A percentile compares a stretch with the other conserved stretches of the same genome.
Conservation (phyloP, 257 asterid genomes). For the Forsythia suspensa region DNA sequence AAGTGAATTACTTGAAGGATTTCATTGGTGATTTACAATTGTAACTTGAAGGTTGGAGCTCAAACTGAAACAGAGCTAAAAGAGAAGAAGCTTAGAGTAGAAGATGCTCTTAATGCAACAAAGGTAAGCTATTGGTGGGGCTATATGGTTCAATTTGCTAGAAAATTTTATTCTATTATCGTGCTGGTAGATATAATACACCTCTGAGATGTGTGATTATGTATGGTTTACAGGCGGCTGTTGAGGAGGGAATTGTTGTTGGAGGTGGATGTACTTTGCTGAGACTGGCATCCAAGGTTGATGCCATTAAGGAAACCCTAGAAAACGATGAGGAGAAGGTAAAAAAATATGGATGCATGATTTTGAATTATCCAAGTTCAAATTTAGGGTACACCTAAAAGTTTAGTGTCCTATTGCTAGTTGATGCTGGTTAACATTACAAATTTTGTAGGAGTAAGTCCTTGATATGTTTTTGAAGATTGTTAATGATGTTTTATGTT, state of each 20-base stretch:
- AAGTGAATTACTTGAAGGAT: not conserved
- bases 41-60: constrained; percentile 79
- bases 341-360: not conserved
- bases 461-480: not conserved
- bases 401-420: not conserved
- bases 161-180: not conserved
- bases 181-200: not conserved
- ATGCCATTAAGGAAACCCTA: constrained; percentile 79
- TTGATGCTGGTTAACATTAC: not conserved
- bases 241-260: constrained; percentile 98
- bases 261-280: constrained; percentile 96
- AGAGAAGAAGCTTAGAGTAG: constrained; percentile 96
- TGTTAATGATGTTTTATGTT: not conserved
- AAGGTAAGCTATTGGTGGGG: constrained; percentile 47
- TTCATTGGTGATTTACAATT: constrained; percentile 7
- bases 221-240: constrained; percentile 76
- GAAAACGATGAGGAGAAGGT: constrained; percentile 94
- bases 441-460: not conserved
- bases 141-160: not conserved
- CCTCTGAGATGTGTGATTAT: not conserved
- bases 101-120: constrained; percentile 98
- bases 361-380: not conserved
- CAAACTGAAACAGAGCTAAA: constrained; percentile 97
- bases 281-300: constrained; percentile 87
- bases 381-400: not conserved